phyloP scores from a whole-genome alignment of 2,329 filamentous ascomycete species.

The Sporothrix humicola region DNA sequence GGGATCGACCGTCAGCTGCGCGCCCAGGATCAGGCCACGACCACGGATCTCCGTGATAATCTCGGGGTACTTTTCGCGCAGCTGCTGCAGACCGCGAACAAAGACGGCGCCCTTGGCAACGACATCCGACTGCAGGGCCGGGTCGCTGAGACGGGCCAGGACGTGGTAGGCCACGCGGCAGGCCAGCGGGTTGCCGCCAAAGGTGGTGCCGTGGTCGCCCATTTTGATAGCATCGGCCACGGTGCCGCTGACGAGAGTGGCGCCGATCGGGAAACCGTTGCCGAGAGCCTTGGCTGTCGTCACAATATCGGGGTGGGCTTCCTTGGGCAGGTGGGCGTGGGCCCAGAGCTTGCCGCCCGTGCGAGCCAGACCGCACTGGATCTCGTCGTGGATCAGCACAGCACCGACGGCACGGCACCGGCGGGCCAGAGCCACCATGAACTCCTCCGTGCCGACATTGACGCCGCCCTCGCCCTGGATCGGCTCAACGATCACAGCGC shows the following conservation, averaged over 20 bases:
- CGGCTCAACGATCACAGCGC: constrained; percentile 93
- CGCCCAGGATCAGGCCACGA: constrained; percentile 80
- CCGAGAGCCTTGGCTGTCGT: constrained; percentile 96
- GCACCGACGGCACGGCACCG: constrained; percentile 87
- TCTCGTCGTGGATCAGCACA: constrained; percentile 93
- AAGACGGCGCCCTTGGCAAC: constrained; percentile 65
- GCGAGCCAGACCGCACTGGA: constrained; percentile 88
- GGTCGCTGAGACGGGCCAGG: constrained; percentile 74
- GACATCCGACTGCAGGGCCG: constrained; percentile 72
- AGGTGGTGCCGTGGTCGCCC: constrained; percentile 90
- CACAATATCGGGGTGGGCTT: constrained; percentile 90
- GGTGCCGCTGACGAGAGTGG: constrained; percentile 65
- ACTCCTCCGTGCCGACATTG: constrained; percentile 80
- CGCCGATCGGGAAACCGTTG: constrained; percentile 94
- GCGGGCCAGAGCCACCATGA: constrained; percentile 80
- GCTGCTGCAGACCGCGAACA: constrained; percentile 53
- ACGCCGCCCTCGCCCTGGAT: constrained; percentile 98
- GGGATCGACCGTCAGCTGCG: constrained; percentile 79
- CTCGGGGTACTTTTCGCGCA: constrained; percentile 63
- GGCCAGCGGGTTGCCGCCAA: constrained; percentile 88
- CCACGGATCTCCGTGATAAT: constrained; percentile 81
- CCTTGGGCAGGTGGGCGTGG: constrained; percentile 72
- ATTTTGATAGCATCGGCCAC: constrained; percentile 70
- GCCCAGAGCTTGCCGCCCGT: constrained; percentile 87
- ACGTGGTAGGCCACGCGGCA: constrained; percentile 86